Conservation (phyloP, 169 alveolate genomes). For the Plasmodium sp. region DNA sequence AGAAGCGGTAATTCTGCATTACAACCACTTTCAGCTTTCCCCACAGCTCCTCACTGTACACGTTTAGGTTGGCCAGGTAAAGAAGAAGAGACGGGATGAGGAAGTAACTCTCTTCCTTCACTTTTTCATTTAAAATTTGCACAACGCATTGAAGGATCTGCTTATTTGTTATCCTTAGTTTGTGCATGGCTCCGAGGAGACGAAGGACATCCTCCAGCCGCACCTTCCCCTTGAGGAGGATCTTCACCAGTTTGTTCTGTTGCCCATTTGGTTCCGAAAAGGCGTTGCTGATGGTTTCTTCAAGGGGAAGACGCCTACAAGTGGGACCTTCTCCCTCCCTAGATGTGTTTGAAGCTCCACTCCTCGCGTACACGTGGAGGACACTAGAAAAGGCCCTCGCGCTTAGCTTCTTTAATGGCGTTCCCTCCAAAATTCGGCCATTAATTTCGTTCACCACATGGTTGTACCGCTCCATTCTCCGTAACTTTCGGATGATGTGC, state of each 20-base stretch:
- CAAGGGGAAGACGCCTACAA: neutral
- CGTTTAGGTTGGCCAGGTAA: conserved; percentile 31
- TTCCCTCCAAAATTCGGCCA: conserved; percentile 7
- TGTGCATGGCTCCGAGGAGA: conserved; percentile 26
- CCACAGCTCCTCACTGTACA: conserved; percentile 30
- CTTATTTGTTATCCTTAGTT: conserved; percentile 21
- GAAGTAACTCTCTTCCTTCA: conserved; percentile 23
- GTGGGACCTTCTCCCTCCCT: neutral
- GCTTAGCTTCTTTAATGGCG: conserved; percentile 15
- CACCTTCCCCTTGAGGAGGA: neutral
- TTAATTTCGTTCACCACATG: conserved; percentile 19
- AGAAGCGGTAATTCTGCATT: conserved; percentile 39
- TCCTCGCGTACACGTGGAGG: conserved; percentile 14
- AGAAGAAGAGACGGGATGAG: conserved; percentile 30
- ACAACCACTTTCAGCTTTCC: conserved; percentile 24
- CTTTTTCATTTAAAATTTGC: conserved; percentile 18
- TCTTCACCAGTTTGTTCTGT: conserved; percentile 1
- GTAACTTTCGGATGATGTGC: conserved; percentile 28
- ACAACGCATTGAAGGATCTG: neutral
- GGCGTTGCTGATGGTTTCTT: neutral
- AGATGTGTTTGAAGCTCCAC: neutral
- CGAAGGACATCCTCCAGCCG: conserved; percentile 26
- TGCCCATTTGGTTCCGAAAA: neutral
- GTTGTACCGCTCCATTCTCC: conserved; percentile 1
- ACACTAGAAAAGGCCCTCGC: conserved; percentile 10